Evolutionary conservation across 345 rosid genomes (phyloP), one percentile per base, ranked within the genome.

Genomic region (Acer saccharum): DNA sequence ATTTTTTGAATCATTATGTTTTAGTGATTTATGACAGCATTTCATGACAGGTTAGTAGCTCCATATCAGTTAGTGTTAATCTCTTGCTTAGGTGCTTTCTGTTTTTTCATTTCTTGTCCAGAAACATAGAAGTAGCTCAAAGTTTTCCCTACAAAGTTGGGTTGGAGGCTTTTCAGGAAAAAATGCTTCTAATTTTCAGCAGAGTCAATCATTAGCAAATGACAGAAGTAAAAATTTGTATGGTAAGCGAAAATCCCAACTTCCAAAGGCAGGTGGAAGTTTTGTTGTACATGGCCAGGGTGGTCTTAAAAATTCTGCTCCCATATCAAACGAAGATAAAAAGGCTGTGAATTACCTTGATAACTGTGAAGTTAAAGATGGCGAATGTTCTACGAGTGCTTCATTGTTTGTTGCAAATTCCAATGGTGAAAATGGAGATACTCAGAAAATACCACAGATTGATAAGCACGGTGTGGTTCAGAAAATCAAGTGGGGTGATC

Each of bases 401-500:
- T 78, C 69, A 75, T 65, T 61, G 54, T 55, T 46, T 73, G 65
- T 68, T 74, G 43, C 76, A 68, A 29, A 54, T 76, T 81, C 80
- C 67, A 74, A 61, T 80, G 71, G 67, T 61, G 72, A 69, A 77
- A 75, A 20, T 39, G 78, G 21, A 44, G 82, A 64, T 78, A 67
- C 63, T 66, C 72, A 44, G 69, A 78, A 69, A 67, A 23, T 48
- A 11, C 55, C 52, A 23, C 80, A 10, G 61, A 76, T 72, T 44
- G 80, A 79, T 65, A 82, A 81, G 71, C 77, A 79, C 69, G 67
- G 65, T 32, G 72, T 68, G 43, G 74, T 82, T 79, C 88, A 84
- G 35, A 90, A 87, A 71, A 83, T 90, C 73, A 90, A 81, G 82
- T 83, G 89, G 90, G 93, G 89, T 68, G 90, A 83, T 85, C 81